Evolutionary conservation across 2,329 filamentous ascomycete species (phyloP).

Genomic region (Epichloe sylvatica): DNA sequence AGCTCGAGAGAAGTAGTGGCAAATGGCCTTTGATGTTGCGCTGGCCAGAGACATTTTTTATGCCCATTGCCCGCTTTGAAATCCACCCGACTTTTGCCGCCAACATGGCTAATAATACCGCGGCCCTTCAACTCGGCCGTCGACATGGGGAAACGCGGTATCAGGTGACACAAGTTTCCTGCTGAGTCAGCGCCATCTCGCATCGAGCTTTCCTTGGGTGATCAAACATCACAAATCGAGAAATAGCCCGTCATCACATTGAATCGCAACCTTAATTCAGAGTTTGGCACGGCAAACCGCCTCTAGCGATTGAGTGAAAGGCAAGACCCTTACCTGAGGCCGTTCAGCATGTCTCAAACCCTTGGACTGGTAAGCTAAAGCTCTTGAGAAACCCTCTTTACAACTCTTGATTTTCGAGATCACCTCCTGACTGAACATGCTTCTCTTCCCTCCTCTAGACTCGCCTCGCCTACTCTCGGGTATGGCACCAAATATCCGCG

Average conservation of each 20-base stretch:
- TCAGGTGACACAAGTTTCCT: constrained; percentile 1
- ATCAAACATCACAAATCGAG: background rate
- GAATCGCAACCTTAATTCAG: background rate
- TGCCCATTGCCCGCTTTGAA: constrained; percentile 19
- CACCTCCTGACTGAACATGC: background rate
- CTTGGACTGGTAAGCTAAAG: constrained; percentile 50
- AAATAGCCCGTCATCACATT: background rate
- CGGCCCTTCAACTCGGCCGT: background rate
- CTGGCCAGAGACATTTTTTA: constrained; percentile 16
- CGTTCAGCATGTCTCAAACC: constrained; percentile 58
- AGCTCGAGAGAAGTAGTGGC: constrained; percentile 17
- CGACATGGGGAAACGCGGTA: background rate
- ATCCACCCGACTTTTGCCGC: constrained; percentile 10
- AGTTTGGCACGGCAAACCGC: background rate
- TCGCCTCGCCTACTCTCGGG: constrained; percentile 85
- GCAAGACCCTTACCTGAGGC: constrained; percentile 10
- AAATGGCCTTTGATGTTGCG: constrained; percentile 12
- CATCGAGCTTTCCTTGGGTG: background rate
- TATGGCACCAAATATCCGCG: constrained; percentile 80
- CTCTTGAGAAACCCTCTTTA: background rate
- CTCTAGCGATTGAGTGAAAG: background rate
- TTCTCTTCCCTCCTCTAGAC: constrained; percentile 42
- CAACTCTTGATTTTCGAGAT: background rate
- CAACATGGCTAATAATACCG: background rate
- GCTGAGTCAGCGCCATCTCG: constrained; percentile 2